These are phyloP conservation scores for Phytophthora ohioensis DNA, from an alignment of 352 stramenopile genomes.

Conservation along the genomic window DNA sequence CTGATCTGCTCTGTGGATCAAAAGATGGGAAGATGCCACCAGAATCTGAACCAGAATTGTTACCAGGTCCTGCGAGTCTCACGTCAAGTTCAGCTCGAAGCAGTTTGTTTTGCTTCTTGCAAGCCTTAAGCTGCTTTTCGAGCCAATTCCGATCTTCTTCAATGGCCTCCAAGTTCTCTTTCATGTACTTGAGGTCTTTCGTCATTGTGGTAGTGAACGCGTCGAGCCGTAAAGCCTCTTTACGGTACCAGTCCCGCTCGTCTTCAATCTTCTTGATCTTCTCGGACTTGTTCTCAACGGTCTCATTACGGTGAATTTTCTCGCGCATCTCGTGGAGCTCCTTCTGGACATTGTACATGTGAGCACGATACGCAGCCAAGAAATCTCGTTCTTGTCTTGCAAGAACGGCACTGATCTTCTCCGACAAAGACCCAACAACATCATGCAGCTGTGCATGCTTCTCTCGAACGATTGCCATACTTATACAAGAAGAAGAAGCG, in stretches of 20 bases:
- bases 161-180: slow-evolving; percentile 91
- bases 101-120: slow-evolving; percentile 95
- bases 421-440: slow-evolving; percentile 83
- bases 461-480: slow-evolving; percentile 82
- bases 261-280: slow-evolving; percentile 95
- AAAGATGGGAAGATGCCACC: slow-evolving; percentile 47
- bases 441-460: slow-evolving; percentile 83
- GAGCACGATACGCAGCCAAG: slow-evolving; percentile 92
- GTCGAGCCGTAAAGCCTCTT: slow-evolving; percentile 92
- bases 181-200: slow-evolving; percentile 94
- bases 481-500: slow-evolving; percentile 26
- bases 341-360: slow-evolving; percentile 97
- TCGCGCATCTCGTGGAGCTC: slow-evolving; percentile 93
- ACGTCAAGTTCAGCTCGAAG: slow-evolving; percentile 84
- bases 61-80: slow-evolving; percentile 46
- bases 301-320: slow-evolving; percentile 91
- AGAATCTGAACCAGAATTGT: slow-evolving; percentile 36
- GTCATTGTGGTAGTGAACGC: slow-evolving; percentile 92
- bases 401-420: slow-evolving; percentile 92
- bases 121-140: slow-evolving; percentile 93
- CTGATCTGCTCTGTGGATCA: slow-evolving; percentile 38
- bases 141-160: slow-evolving; percentile 94
- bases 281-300: slow-evolving; percentile 85
- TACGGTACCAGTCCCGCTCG: slow-evolving; percentile 95
- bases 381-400: slow-evolving; percentile 94